Base-by-base conservation (phyloP, 352 stramenopile species). In the Phytophthora sp. region DNA sequence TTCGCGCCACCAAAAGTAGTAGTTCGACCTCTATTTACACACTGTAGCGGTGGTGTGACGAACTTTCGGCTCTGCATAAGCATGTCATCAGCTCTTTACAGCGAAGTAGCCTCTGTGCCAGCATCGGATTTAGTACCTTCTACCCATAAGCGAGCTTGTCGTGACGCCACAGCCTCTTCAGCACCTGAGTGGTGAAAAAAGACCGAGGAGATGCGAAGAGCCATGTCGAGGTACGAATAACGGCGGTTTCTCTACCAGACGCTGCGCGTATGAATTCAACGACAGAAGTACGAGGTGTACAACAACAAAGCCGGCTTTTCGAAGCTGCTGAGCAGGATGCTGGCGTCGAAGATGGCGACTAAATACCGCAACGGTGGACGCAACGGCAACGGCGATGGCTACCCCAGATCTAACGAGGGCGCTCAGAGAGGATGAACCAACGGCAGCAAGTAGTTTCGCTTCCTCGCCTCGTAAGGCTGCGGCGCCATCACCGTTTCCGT, bases 201-300 rank as follows among this genome's bases (percentile, higher is more conserved):
- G 34, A 46, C 24, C 2, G 32, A 46, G 10, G 34, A 57, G 24
- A 23, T 57, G 5, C 49, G 28, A 24, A 12, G 28, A 13, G 23
- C 34, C 34, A 46, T 57, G 15, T 18, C 49, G 13, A 15, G 15
- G 37, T 57, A 34, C 23, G 45, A 38, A 12, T 45, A 20, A 10
- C 23, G 44, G 48, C 23, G 32, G 23, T 24, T 32, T 15, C 27
- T 46, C 5, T 46, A 23, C 32, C 26, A 45, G 48, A 17, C 24
- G 9, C 26, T 56, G 11, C 32, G 48, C 4, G 7, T 56, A 12
- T 34, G 48, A 26, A 39, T 56, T 34, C 21, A 34, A 18, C 23
- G 48, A 21, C 44, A 30, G 13, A 45, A 44, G 48, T 46, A 45
- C 34, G 15, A 45, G 48, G 46, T 32, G 20, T 54, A 54, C 24